Base-by-base conservation (phyloP, 2,329 filamentous ascomycete genomes). In the Neopestalotiopsis clavispora region DNA sequence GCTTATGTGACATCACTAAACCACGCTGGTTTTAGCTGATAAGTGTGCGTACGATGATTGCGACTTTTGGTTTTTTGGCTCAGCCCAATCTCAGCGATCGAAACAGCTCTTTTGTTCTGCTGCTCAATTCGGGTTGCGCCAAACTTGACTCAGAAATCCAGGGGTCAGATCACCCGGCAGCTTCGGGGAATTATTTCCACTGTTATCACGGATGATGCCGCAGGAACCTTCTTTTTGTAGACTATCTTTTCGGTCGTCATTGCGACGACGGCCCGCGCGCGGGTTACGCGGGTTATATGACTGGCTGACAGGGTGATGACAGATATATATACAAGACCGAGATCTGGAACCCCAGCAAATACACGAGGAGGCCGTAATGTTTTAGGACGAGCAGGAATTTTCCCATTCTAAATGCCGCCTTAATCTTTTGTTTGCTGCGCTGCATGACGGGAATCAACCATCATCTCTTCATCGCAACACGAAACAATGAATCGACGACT, bases 1-100 rank as follows among this genome's bases (percentile, higher is more conserved):
- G 57, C 12, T 59, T 59, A 40, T 40, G 32, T 62, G 32, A 62
- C 59, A 62, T 34, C 59, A 40, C 59, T 20, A 34, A 28, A 20
- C 34, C 59, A 62, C 59, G 28, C 34, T n/a, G 7, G 57, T 23
- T 14, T 59, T 14, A 34, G 12, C 57, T 34, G 23, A 34, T 17
- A 34, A 28, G 23, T 28, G 23, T 28, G 23, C 23, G 23, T 28
- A 28, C 23, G 23, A 28, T 28, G 23, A 28, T 28, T 4, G 23
- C 23, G 23, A 28, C 23, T 28, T 3, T 28, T 28, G 23, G 23
- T 28, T 28, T 28, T 28, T 28, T 28, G 23, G 23, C 23, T 28
- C 23, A 28, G 23, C 4, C 23, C n/a, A 52, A 17, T n/a, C n/a
- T 9, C 20, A 7, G 45, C 23, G 45, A 9, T 20, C 17, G 45